These are phyloP conservation scores for Hanseniaspora taiwanica DNA, from an alignment of 805 yeast genomes.

Conservation along the genomic window DNA sequence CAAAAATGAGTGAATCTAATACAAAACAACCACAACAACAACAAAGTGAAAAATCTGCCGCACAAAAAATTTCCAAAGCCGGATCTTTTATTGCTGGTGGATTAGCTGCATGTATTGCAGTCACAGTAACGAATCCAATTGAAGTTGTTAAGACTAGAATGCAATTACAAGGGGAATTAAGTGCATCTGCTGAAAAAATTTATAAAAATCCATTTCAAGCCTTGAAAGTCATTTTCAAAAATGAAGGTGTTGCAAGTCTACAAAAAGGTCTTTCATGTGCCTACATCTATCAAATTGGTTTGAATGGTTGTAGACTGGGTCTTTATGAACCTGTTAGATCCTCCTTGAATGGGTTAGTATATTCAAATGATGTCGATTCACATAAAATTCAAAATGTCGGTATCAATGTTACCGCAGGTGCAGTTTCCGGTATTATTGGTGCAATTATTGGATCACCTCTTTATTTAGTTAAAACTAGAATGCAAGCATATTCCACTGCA, in stretches of 20 bases:
- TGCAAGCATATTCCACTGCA: slow-evolving; percentile 75
- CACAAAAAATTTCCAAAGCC: slow-evolving; percentile 46
- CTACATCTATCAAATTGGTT: slow-evolving; percentile 76
- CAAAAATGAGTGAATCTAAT: neutral
- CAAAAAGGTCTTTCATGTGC: slow-evolving; percentile 89
- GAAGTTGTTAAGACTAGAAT: slow-evolving; percentile 90
- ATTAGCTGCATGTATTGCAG: slow-evolving; percentile 94
- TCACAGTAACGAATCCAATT: slow-evolving; percentile 90
- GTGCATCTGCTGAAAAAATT: slow-evolving; percentile 35
- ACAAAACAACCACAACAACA: slow-evolving; percentile 1
- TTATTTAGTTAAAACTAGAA: slow-evolving; percentile 84
- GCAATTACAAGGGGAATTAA: slow-evolving; percentile 92
- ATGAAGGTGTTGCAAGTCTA: slow-evolving; percentile 78
- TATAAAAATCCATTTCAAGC: slow-evolving; percentile 87
- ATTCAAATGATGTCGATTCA: slow-evolving; percentile 37
- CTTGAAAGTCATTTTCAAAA: slow-evolving; percentile 48
- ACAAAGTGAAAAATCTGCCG: slow-evolving; percentile 28
- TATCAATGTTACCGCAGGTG: slow-evolving; percentile 71
- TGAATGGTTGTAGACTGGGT: slow-evolving; percentile 91
- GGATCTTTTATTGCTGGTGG: slow-evolving; percentile 90
- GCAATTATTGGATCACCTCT: slow-evolving; percentile 86
- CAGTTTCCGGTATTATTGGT: slow-evolving; percentile 75
- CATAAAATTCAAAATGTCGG: slow-evolving; percentile 35
- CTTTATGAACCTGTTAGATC: slow-evolving; percentile 81
- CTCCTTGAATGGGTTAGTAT: slow-evolving; percentile 38